phyloP scores from a whole-genome alignment of 495 filamentous ascomycete genomes.

The Aspergillus funiculosus region DNA sequence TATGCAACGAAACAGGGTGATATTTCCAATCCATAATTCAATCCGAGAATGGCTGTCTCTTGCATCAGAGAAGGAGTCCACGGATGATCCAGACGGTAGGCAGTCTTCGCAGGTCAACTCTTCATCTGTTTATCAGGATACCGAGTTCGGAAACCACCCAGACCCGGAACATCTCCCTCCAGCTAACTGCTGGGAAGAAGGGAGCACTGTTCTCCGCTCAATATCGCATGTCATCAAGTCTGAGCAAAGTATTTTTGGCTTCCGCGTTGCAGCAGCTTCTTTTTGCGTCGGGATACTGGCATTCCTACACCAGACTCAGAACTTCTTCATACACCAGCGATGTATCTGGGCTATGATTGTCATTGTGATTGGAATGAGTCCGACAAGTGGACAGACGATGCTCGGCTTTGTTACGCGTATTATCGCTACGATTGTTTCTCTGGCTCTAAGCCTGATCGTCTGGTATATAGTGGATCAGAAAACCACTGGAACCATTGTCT shows the following conservation, averaged over 20 bases:
- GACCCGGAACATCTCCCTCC: slow-evolving; percentile 73
- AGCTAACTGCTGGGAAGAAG: slow-evolving; percentile 52
- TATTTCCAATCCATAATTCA: slow-evolving; percentile 52
- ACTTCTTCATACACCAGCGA: slow-evolving; percentile 63
- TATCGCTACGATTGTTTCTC: slow-evolving; percentile 53
- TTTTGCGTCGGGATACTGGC: slow-evolving; percentile 64
- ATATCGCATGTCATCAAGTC: slow-evolving; percentile 28
- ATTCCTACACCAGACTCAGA: slow-evolving; percentile 58
- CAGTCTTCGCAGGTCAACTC: slow-evolving; percentile 22
- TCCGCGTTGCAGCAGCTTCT: slow-evolving; percentile 64
- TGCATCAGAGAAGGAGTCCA: slow-evolving; percentile 10
- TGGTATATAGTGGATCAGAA: slow-evolving; percentile 71
- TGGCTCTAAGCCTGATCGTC: slow-evolving; percentile 55
- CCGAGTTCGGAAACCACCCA: slow-evolving; percentile 14
- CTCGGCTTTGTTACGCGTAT: slow-evolving; percentile 65
- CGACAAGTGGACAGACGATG: slow-evolving; percentile 57
- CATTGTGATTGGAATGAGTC: slow-evolving; percentile 57
- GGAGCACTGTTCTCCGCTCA: slow-evolving; percentile 30
- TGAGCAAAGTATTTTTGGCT: slow-evolving; percentile 51
- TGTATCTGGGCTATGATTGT: slow-evolving; percentile 76
- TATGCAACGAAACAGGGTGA: slow-evolving; percentile 53
- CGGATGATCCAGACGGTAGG: slow-evolving; percentile 11
- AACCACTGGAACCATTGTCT: slow-evolving; percentile 57
- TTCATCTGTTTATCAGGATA: slow-evolving; percentile 9
- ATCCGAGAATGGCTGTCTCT: slow-evolving; percentile 40